phyloP scores from a whole-genome alignment of 2,329 filamentous ascomycete genomes.

The Aspergillus sp. region DNA sequence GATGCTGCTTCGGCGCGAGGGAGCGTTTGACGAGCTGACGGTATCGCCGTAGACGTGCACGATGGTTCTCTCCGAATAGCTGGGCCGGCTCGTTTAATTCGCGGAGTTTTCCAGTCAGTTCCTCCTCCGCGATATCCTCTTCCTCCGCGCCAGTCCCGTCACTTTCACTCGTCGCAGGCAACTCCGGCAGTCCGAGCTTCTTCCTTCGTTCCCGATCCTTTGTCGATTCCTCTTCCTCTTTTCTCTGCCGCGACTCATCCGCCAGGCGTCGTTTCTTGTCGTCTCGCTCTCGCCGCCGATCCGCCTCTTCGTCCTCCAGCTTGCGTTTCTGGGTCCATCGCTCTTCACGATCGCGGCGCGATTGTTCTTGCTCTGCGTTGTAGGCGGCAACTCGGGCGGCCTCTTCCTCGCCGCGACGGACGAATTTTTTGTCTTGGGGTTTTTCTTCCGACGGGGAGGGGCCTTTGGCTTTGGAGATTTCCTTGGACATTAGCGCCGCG shows the following conservation, averaged over 20 bases:
- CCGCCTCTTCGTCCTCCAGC: constrained; percentile 72
- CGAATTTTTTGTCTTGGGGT: constrained; percentile 58
- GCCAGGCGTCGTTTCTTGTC: constrained; percentile 75
- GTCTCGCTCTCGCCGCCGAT: constrained; percentile 59
- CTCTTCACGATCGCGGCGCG: constrained; percentile 62
- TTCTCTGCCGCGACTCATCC: constrained; percentile 61
- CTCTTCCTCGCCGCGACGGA: constrained; percentile 79
- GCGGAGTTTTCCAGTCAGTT: constrained; percentile 59
- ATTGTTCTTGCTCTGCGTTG: constrained; percentile 64
- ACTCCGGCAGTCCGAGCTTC: constrained; percentile 69
- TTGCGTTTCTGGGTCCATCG: constrained; percentile 72
- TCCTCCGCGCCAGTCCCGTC: constrained; percentile 28
- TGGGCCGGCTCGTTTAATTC: constrained; percentile 61
- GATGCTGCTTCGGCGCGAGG: constrained; percentile 26
- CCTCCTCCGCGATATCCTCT: constrained; percentile 58
- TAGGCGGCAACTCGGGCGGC: constrained; percentile 72
- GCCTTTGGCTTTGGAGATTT: constrained; percentile 73
- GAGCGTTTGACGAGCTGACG: constrained; percentile 47
- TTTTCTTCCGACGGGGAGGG: constrained; percentile 17
- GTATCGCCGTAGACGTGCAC: constrained; percentile 60
- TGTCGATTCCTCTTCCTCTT: constrained; percentile 63
- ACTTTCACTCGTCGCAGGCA: constrained; percentile 36
- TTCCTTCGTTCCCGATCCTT: constrained; percentile 65
- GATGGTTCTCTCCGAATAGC: constrained; percentile 75
- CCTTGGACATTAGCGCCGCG: constrained; percentile 81